Evolutionary conservation across 1,139 yeast species (phyloP), one percentile per base, ranked within the genome.

Genomic region (Pneumocystis jirovecii): DNA sequence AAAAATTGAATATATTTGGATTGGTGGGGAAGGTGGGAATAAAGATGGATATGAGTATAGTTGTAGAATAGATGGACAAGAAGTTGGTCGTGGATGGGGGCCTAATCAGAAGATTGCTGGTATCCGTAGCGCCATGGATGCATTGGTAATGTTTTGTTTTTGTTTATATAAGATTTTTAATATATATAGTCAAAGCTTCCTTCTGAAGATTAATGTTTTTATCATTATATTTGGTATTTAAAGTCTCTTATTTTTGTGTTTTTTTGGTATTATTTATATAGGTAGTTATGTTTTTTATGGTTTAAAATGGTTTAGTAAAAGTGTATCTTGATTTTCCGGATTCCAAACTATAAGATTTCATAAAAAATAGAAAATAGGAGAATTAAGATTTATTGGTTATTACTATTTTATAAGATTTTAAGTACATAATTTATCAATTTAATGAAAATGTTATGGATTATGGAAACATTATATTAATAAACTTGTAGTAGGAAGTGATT

Each of bases 81-180:
- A 76, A 17, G 65, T 79, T 1, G 95, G 91, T 0, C 75, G 75
- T 7, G 95, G 93, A 1, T 77, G 76, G 7, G 95, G 85, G 0
- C 76, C 79, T 0, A 83, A 80, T 66, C 76, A 77, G 31, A 85
- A 83, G 71, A 85, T 81, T 56, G 95, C 95, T 0, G 87, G 91
- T 0, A 73, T 82, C n/a, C 76, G 84, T 64, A 93, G 95, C 0
- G 96, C 95, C 0, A 83, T 82, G 84, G 76, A 78, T 62, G 91
- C 89, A 10, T 29, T 64, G 12, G 57, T 50, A 25, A 19, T 17
- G 7, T 4, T 19, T 29, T 61, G 0, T 37, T 60, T 60, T 45
- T 63, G 61, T 37, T 68, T 67, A 56, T 59, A 65, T 12, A 60
- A 63, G 35, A 37, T 64, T 12, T 66, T 62, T 19, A 64, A 65